phyloP scores from a whole-genome alignment of 2,329 filamentous ascomycete species.

The Talaromyces sp. region DNA sequence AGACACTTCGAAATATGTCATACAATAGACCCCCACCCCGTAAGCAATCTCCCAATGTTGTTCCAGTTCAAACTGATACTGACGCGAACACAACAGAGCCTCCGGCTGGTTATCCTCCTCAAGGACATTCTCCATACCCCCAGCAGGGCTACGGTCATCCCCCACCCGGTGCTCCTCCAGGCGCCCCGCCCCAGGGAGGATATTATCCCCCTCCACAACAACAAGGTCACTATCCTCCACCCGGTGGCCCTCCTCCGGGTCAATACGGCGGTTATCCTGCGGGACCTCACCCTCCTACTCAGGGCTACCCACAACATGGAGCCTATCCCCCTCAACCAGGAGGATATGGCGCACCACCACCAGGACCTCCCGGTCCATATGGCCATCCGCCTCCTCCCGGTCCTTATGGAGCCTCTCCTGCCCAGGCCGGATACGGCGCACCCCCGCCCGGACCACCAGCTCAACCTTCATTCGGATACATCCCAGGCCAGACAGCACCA shows the following conservation, averaged over 20 bases:
- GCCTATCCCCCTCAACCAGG: constrained; percentile 21
- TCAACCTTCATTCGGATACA: constrained; percentile 70
- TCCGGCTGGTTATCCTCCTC: constrained; percentile 19
- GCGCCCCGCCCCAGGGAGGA: constrained; percentile 11
- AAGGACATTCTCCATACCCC: constrained; percentile 19
- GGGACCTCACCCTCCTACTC: constrained; percentile 11
- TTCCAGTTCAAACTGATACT: background rate
- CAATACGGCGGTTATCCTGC: constrained; percentile 9
- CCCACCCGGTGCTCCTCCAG: constrained; percentile 6
- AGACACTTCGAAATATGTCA: constrained; percentile 7
- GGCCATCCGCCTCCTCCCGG: constrained; percentile 24
- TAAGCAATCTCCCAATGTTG: background rate
- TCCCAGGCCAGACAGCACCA: constrained; percentile 63
- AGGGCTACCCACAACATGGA: constrained; percentile 25
- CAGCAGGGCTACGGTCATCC: constrained; percentile 14
- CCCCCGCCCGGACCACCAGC: constrained; percentile 49
- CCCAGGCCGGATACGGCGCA: constrained; percentile 26
- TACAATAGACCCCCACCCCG: constrained; percentile 18
- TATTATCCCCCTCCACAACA: constrained; percentile 13
- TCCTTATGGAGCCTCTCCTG: constrained; percentile 27
- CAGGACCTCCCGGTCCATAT: constrained; percentile 21
- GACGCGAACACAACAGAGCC: background rate
- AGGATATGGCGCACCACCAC: constrained; percentile 25
- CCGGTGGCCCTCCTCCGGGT: constrained; percentile 7
- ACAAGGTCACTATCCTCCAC: constrained; percentile 9